Evolutionary conservation across 2,329 filamentous ascomycete genomes (phyloP), one percentile per base, ranked within the genome.

Genomic region (Hypoxylon sp.): DNA sequence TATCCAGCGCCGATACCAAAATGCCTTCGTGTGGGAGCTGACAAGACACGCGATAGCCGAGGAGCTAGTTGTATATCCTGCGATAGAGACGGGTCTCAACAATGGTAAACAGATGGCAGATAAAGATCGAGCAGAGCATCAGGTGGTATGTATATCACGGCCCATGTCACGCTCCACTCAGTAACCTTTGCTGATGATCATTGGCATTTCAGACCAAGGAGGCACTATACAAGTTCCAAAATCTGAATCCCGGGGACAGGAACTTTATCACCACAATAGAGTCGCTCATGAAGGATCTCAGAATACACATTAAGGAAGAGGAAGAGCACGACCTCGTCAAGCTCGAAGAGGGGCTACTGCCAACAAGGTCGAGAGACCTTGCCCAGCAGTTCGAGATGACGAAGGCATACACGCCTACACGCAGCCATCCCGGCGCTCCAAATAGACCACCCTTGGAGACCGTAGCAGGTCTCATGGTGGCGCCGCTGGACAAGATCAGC

Each of bases 11-110:
- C 79, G 82, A 11, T 86, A 79, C 65, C 81, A 84, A 62, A 87
- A 87, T 60, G 81, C 85, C 64, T 84, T 87, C 67, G 82, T 81
- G 13, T 86, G 85, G 85, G 83, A 86, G 65, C 78, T 87, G 0
- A 82, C 84, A 26, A 82, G 85, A 9, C 84, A 87, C 73, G 80
- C 83, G 0, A 79, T 86, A 55, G 84, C 81, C 8, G 84, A 87
- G 66, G 85, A 87, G 69, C 74, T 87, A 3, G 71, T 85, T 8
- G 78, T 85, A 5, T 85, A 85, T 71, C 84, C 84, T 8, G 80
- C 80, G 5, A 76, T 86, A 22, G 82, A 84, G 63, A 79, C 80
- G 46, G 73, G 81, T 44, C 65, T 85, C 35, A 74, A 77, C 1
- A 68, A 77, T 63, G 81, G 83, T n/a, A 76, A 79, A 55, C 66